Evolutionary conservation across 208 protist species (phyloP), one percentile per base, ranked within the genome.

Genomic region (Leishmania aethiopica): DNA sequence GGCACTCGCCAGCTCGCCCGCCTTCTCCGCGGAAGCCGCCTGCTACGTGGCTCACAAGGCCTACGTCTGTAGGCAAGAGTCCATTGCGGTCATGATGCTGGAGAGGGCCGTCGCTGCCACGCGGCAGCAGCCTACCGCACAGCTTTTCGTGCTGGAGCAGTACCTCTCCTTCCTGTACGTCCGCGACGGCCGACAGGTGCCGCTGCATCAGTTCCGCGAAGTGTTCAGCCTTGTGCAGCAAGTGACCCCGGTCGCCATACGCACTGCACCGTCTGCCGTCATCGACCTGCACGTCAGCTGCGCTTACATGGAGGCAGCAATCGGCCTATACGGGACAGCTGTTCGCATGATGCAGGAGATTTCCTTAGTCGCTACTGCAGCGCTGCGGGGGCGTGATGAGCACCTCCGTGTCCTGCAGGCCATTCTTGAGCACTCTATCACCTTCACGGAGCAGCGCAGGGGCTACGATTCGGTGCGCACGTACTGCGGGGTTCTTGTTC

Each of bases 191-290:
- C 64, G 73, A 32, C 60, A 57, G 8, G 66, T 81, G 15, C 87
- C 90, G 17, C 75, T 96, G 77, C 84, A 94, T 67, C 84, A 87
- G n/a, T 91, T 96, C 47, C 91, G 91, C 28, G 93, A 96, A 78
- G 83, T 95, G 47, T 88, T 82, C 51, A 83, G 81, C 32, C 66
- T 94, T 7, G 86, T 89, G 32, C 73, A 92, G 79, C 87, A 92
- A 64, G 80, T 87, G 11, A 85, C 86, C 1, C 89, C 82, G 37
- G 19, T 57, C 2, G 86, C 87, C 22, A 72, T 95, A 15, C 77
- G 62, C 22, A 77, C 60, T 25, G 83, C 84, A 2, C 89, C 91
- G 0, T 62, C 80, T 60, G 74, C 84, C 2, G 86, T 91, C 25
- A 78, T 92, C 32, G 87, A 95, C 45, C 85, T 93, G 51, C 87